Percentiles rank a stretch among this genome's conserved stretches.
phyloP scores from a whole-genome alignment of 2,329 filamentous ascomycete species.

The Coniochaeta sp. region DNA sequence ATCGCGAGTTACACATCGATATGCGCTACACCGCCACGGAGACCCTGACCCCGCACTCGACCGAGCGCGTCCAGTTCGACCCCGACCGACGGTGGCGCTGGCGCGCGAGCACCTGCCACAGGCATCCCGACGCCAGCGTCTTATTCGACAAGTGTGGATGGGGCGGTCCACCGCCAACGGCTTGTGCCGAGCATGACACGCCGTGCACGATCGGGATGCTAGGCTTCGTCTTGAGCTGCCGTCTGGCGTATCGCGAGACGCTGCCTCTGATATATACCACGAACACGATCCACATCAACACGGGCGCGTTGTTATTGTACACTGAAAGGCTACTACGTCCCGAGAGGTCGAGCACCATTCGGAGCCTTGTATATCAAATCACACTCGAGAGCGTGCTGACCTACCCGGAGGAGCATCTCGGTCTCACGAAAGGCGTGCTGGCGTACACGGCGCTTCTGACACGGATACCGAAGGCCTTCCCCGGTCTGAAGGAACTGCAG shows the following conservation, averaged over 20 bases:
- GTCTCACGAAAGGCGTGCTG: conserved; percentile 1
- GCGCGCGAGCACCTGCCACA: conserved; percentile 10
- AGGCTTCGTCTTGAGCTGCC: conserved; percentile 5
- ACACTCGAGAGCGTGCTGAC: conserved; percentile 5
- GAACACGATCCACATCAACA: conserved; percentile 8
- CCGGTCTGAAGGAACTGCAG: conserved; percentile 2
- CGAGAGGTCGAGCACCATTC: not conserved
- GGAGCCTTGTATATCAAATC: conserved; percentile 2
- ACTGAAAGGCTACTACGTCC: conserved; percentile 3
- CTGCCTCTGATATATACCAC: conserved; percentile 7
- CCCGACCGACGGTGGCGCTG: conserved; percentile 7
- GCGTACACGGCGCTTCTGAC: conserved; percentile 5
- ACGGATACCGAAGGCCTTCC: conserved; percentile 7
- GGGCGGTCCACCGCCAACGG: conserved; percentile 7
- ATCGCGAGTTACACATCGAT: conserved; percentile 9
- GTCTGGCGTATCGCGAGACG: conserved; percentile 8
- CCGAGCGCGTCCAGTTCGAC: conserved; percentile 3
- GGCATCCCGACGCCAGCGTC: conserved; percentile 4
- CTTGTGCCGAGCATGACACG: conserved; percentile 2
- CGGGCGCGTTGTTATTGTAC: conserved; percentile 8
- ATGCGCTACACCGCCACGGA: conserved; percentile 10
- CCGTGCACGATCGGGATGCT: conserved; percentile 5
- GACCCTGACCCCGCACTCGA: conserved; percentile 9
- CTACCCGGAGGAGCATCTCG: conserved; percentile 8
- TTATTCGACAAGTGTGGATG: conserved; percentile 6